Evolutionary conservation across 2,329 filamentous ascomycete genomes (phyloP), one percentile per base, ranked within the genome.

Genomic region (Elsinoe ampelina): DNA sequence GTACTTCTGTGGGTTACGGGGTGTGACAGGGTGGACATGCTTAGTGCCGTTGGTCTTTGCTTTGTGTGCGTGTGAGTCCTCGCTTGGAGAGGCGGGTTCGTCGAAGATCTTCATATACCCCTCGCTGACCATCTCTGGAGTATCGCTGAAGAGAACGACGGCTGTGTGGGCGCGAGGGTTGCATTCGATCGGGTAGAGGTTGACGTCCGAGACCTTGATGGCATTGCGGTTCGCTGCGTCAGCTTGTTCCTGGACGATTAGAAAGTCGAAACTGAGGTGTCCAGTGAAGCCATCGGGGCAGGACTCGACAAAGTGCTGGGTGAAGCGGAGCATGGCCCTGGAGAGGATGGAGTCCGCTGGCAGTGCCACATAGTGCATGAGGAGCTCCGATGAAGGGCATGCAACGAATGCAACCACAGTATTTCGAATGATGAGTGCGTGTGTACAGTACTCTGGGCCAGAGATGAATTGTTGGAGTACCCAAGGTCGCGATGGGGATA

Each of bases 241-340:
- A 50, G 65, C 61, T 43, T 75, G 62, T n/a, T 70, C 67, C 43
- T 77, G 72, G 48, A 81, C 76, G 2, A 86, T 78, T 61, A 89
- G 72, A 60, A 91, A 85, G 66, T 88, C 83, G 55, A 91, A 84
- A 15, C 80, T 84, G 32, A 90, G 67, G 65, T 91, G 87, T 0
- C 87, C 87, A 0, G 85, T 89, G 64, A 87, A 72, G 2, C 66
- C 63, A 12, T 68, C 55, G 1, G 78, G 77, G 20, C 77, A 72
- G 43, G 74, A 75, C 2, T 67, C 65, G 0, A 81, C 81, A 56
- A 85, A 82, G 10, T 68, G 71, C 56, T 77, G 67, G 1, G 86
- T 89, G 63, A 89, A 87, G 1, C 71, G 71, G 0, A 85, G 75
- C 79, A 90, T 86, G 1, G 79, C 78, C 19, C 70, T 69, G 38